phyloP scores from a whole-genome alignment of 1,284 basidiomycete genomes.

The Cutaneotrichosporon cutaneum region DNA sequence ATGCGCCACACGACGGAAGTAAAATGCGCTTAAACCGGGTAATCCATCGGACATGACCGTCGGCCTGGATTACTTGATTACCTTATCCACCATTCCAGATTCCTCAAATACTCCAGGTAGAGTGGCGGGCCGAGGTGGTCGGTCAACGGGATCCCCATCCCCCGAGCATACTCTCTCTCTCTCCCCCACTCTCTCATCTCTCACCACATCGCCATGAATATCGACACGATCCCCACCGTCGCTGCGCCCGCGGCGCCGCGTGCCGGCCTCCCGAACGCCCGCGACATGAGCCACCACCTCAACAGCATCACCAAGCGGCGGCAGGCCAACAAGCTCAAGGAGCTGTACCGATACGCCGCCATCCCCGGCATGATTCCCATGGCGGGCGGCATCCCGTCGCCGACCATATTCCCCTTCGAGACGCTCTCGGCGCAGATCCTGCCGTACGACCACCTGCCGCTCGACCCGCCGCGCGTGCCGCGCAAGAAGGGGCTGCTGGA shows the following conservation, averaged over 20 bases:
- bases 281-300: slow-evolving; percentile 64
- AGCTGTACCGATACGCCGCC: slow-evolving; percentile 46
- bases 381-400: slow-evolving; percentile 48
- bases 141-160: too few relatives aligned
- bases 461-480: slow-evolving; percentile 58
- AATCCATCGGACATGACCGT: too few relatives aligned
- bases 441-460: slow-evolving; percentile 41
- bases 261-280: slow-evolving; percentile 47
- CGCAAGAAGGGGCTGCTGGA: slow-evolving; percentile 23
- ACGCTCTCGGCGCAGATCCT: slow-evolving; percentile 47
- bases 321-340: slow-evolving; percentile 63
- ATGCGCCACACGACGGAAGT: too few relatives aligned
- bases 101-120: background rate
- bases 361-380: slow-evolving; percentile 38
- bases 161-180: too few relatives aligned
- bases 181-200: background rate
- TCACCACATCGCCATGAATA: background rate
- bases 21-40: too few relatives aligned
- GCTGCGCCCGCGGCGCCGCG: background rate
- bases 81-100: background rate
- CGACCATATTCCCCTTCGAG: slow-evolving; percentile 54
- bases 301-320: slow-evolving; percentile 61
- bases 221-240: slow-evolving; percentile 4
- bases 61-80: too few relatives aligned
- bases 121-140: background rate